Evolutionary conservation across 345 rosid genomes (phyloP), one percentile per base, ranked within the genome.

Genomic region (Corchorus capsularis): DNA sequence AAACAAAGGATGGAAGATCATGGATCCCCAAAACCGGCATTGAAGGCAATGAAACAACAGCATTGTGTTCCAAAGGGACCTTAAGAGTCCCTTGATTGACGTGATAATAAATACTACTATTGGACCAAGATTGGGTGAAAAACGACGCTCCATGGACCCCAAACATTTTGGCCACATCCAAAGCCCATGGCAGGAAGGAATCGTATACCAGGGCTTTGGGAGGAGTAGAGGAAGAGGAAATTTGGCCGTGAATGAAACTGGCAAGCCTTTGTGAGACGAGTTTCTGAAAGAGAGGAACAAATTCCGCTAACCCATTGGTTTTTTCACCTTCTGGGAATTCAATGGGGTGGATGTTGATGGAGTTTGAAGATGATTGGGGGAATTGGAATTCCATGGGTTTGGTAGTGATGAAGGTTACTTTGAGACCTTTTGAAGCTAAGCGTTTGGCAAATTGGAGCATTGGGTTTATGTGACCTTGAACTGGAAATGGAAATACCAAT

Each of bases 381-480:
- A 27, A 27, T 27, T 27, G 72, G 61, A 78, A 82, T 79, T 46
- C 77, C 11, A 20, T 69, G 7, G 74, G 69, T 37, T 83, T 78
- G 77, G 85, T 83, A 57, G 79, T 47, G 77, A 84, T 32, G 7
- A 85, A 63, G 32, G 88, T 88, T 70, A 81, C 75, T 20, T 78
- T 85, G 14, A 83, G 79, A 67, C 92, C 88, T 71, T 88, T 87
- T 3, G 85, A 82, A 54, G 79, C 89, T 68, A 90, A 79, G 49
- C 87, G 86, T 69, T 87, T 87, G 76, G 84, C 87, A 83, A 88
- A 87, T n/a, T 90, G 89, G 39, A 86, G 76, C 82, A 86, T 66
- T 27, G 94, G 94, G 69, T 84, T 88, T 37, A 90, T 54, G 86
- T 88, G 92, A 67, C 94, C 90, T 80, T 88, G 94, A 10, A 27